phyloP scores from a whole-genome alignment of 441 rosid species.

The Gossypium davidsonii region DNA sequence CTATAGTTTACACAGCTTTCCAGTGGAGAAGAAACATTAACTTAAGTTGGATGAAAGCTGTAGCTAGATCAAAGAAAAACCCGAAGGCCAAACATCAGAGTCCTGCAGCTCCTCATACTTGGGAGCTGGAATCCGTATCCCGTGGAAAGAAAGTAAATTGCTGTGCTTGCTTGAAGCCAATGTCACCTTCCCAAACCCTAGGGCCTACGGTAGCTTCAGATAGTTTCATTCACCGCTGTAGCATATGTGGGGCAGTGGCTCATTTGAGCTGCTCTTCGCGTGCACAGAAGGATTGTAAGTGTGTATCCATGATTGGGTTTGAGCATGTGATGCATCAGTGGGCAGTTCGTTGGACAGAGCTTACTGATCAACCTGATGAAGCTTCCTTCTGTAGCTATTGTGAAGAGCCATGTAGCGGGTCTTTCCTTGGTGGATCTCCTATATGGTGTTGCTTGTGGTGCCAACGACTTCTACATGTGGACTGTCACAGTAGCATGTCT shows the following conservation, averaged over 20 bases:
- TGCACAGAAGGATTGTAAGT: constrained; percentile 83
- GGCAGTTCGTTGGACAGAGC: constrained; percentile 90
- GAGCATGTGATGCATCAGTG: constrained; percentile 84
- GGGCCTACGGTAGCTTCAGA: constrained; percentile 52
- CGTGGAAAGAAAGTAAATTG: constrained; percentile 82
- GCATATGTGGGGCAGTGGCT: constrained; percentile 76
- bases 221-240: constrained; percentile 53
- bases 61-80: constrained; percentile 82
- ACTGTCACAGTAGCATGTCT: constrained; percentile 71
- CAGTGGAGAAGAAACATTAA: constrained; percentile 94
- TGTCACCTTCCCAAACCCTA: constrained; percentile 68
- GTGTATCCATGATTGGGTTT: constrained; percentile 73
- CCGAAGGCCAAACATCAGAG: constrained; percentile 70
- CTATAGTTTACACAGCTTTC: constrained; percentile 83
- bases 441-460: constrained; percentile 99
- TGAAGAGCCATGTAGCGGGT: constrained; percentile 84
- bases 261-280: constrained; percentile 63
- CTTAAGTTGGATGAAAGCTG: constrained; percentile 88
- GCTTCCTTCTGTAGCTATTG: constrained; percentile 76
- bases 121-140: constrained; percentile 56
- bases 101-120: constrained; percentile 65
- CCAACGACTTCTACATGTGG: constrained; percentile 90
- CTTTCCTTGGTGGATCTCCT: constrained; percentile 96
- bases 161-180: constrained; percentile 74
- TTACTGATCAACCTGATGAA: constrained; percentile 73